A percentile compares a stretch with the other conserved stretches of the same genome.
Conservation (phyloP, 169 alveolate species). For the Theileria annulata region DNA sequence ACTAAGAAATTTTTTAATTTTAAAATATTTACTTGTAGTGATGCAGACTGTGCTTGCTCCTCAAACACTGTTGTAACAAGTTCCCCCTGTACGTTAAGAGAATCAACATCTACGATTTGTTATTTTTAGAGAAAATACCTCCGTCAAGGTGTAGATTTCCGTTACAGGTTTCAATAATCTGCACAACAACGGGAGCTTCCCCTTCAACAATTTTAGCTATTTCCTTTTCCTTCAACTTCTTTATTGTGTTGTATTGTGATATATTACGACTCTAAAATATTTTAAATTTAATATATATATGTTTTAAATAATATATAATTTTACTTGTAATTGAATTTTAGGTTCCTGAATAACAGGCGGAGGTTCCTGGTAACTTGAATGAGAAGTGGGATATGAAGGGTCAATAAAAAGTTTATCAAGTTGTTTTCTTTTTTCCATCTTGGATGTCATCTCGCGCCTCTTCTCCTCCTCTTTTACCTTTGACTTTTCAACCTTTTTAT, state of each 20-base stretch:
- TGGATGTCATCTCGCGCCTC: conserved; percentile 84
- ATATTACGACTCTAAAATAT: not conserved
- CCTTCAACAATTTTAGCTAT: conserved; percentile 43
- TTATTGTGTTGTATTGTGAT: conserved; percentile 12
- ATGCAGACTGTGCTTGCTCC: conserved; percentile 45
- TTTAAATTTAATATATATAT: not conserved
- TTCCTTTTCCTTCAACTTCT: conserved; percentile 31
- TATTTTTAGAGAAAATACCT: conserved; percentile 15
- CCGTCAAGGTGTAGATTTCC: conserved; percentile 67
- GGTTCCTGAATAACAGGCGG: conserved; percentile 29
- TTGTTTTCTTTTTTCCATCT: conserved; percentile 84
- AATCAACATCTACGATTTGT: conserved; percentile 41
- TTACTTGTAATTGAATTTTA: conserved; percentile 12
- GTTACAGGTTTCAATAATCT: conserved; percentile 53
- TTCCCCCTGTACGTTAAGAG: conserved; percentile 60
- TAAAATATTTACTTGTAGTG: conserved; percentile 27
- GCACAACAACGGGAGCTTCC: conserved; percentile 66
- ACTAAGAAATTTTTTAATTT: not conserved
- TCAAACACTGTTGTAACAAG: conserved; percentile 61
- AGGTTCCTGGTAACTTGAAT: conserved; percentile 9
- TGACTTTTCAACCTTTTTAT: conserved; percentile 67
- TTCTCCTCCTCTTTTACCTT: conserved; percentile 88
- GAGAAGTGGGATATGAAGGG: not conserved
- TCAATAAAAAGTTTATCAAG: conserved; percentile 55
- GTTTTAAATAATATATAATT: not conserved